A percentile compares a stretch with the other conserved stretches of the same genome.
These are phyloP conservation scores for Gorgonomyces haynaldii DNA, from an alignment of 192 early-diverging fungal species.

Conservation along the genomic window DNA sequence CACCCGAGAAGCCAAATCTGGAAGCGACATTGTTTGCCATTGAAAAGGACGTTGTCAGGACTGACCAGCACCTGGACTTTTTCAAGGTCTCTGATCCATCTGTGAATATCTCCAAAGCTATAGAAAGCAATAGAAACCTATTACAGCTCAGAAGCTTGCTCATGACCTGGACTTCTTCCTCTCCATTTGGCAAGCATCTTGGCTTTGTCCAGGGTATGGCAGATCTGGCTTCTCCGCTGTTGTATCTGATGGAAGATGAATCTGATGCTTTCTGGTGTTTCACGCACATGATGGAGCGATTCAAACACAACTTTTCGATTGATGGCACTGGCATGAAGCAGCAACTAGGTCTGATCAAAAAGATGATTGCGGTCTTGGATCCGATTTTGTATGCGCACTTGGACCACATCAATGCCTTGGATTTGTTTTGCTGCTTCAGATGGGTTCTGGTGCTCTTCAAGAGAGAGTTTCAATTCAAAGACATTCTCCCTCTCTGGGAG, in stretches of 20 bases:
- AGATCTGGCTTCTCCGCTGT: slow-evolving; percentile 84
- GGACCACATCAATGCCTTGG: slow-evolving; percentile 62
- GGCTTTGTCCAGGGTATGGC: slow-evolving; percentile 74
- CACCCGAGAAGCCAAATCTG: background rate
- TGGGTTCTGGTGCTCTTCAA: slow-evolving; percentile 97
- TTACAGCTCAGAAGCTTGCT: slow-evolving; percentile 80
- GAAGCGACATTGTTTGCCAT: slow-evolving; percentile 8
- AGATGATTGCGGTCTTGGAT: slow-evolving; percentile 77
- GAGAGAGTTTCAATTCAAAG: slow-evolving; percentile 83
- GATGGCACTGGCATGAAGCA: slow-evolving; percentile 90
- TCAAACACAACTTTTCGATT: slow-evolving; percentile 75
- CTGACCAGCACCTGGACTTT: slow-evolving; percentile 69
- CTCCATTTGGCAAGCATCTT: slow-evolving; percentile 5
- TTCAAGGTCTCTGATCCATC: slow-evolving; percentile 24
- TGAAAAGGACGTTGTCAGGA: slow-evolving; percentile 97
- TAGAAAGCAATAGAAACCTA: slow-evolving; percentile 60
- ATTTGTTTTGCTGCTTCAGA: slow-evolving; percentile 96
- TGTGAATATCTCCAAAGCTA: slow-evolving; percentile 24
- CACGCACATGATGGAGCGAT: slow-evolving; percentile 74
- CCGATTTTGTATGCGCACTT: slow-evolving; percentile 74
- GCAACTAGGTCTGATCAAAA: slow-evolving; percentile 69
- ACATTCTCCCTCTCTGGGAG: slow-evolving; percentile 84
- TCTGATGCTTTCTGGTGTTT: slow-evolving; percentile 90
- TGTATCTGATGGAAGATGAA: slow-evolving; percentile 81
- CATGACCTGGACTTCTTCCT: slow-evolving; percentile 74